phyloP scores from a whole-genome alignment of 768 basidiomycete species.

The Naganishia friedmannii region DNA sequence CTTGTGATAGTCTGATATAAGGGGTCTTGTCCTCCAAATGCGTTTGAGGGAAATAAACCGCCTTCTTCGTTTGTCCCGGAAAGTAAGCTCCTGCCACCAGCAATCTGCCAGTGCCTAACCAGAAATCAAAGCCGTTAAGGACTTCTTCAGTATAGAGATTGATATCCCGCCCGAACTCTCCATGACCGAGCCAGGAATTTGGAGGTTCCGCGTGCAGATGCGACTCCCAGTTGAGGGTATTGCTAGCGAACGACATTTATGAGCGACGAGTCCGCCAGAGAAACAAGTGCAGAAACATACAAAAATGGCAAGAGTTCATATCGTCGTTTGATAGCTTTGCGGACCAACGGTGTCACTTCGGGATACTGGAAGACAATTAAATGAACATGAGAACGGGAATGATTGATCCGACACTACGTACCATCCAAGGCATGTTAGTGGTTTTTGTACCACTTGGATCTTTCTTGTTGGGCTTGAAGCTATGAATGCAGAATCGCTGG shows the following conservation, averaged over 20 bases:
- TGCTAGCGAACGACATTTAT: conserved; percentile 25
- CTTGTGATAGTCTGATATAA: conserved; percentile 43
- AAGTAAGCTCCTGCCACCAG: conserved; percentile 45
- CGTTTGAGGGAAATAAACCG: conserved; percentile 49
- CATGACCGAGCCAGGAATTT: conserved; percentile 45
- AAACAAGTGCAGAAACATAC: conserved; percentile 32
- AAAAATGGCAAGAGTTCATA: conserved; percentile 51
- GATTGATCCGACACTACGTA: conserved; percentile 25
- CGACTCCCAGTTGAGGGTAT: conserved; percentile 46
- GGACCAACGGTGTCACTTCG: conserved; percentile 44
- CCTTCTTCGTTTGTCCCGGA: conserved; percentile 38
- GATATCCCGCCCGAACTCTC: conserved; percentile 44
- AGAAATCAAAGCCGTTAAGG: conserved; percentile 50
- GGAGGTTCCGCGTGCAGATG: conserved; percentile 42
- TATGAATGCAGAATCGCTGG: conserved; percentile 50
- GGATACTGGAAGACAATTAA: conserved; percentile 38
- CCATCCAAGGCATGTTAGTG: conserved; percentile 50
- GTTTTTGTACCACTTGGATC: conserved; percentile 40
- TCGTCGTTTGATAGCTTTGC: conserved; percentile 47
- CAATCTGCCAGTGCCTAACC: conserved; percentile 48
- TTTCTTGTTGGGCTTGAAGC: conserved; percentile 48
- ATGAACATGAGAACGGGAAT: background rate
- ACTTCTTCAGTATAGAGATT: conserved; percentile 43
- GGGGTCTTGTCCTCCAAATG: conserved; percentile 36
- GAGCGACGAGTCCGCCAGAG: background rate